Conservation (phyloP, 371 early-diverging fungal genomes). For the Haplosporangium sp. region DNA sequence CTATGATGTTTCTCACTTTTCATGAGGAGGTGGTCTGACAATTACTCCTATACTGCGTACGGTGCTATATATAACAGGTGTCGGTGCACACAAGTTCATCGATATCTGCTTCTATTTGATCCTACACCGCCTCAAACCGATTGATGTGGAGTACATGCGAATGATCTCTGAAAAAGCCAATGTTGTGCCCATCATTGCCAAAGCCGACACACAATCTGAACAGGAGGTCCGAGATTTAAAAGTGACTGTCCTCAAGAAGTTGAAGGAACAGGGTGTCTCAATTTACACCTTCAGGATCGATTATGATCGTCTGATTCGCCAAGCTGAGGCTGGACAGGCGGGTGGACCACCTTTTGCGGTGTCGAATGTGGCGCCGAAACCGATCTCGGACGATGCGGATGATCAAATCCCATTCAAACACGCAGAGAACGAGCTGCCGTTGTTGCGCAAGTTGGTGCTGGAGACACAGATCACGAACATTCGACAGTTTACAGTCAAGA, state of each 20-base stretch:
- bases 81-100: constrained; percentile 66
- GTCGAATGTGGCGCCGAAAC: constrained; percentile 22
- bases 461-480: constrained; percentile 62
- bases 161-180: constrained; percentile 65
- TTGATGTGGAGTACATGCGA: constrained; percentile 81
- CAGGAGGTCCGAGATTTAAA: constrained; percentile 71
- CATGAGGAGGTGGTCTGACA: too few species aligned
- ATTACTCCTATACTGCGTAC: neutral
- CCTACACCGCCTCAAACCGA: constrained; percentile 71
- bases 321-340: constrained; percentile 39
- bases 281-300: constrained; percentile 50
- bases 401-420: constrained; percentile 39
- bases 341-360: constrained; percentile 55
- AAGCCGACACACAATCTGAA: constrained; percentile 71
- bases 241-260: constrained; percentile 58
- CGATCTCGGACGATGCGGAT: constrained; percentile 17
- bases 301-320: constrained; percentile 34
- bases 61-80: constrained; percentile 6
- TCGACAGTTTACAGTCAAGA: constrained; percentile 62
- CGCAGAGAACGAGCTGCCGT: constrained; percentile 39
- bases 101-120: constrained; percentile 78
- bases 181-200: constrained; percentile 73
- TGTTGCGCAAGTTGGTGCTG: constrained; percentile 56
- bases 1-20: neutral
- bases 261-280: constrained; percentile 59